Percentiles rank a stretch among this genome's conserved stretches.
Conservation (phyloP, 139 green algal genomes). For the Chlorella sp. region DNA sequence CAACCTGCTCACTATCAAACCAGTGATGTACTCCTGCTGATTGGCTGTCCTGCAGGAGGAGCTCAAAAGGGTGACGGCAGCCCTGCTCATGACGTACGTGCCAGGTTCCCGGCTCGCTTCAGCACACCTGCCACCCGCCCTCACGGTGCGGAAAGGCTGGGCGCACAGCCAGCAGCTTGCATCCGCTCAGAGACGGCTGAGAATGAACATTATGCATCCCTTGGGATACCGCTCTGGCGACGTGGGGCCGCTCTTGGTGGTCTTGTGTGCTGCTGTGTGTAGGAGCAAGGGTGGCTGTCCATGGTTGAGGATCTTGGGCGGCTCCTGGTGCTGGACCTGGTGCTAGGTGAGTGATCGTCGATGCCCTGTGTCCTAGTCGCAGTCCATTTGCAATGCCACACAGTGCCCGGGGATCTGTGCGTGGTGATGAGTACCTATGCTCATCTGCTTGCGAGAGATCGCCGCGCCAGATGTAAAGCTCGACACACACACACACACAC, state of each 20-base stretch:
- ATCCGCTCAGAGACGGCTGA: not conserved
- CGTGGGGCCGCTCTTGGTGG: not conserved
- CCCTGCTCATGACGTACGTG: conserved; percentile 8
- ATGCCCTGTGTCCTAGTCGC: no score
- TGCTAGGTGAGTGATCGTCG: no score
- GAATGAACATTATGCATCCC: not conserved
- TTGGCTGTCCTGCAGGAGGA: not conserved
- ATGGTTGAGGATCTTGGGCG: conserved; percentile 48
- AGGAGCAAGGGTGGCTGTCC: not conserved
- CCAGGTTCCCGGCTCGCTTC: conserved; percentile 2
- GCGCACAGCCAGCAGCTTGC: not conserved
- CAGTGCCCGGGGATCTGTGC: no score
- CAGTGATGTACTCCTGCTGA: not conserved
- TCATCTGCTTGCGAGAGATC: no score
- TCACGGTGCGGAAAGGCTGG: not conserved
- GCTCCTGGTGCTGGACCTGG: conserved; percentile 71
- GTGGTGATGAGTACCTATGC: no score
- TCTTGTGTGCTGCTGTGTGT: not conserved
- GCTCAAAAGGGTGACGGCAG: not conserved
- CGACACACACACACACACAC: no score
- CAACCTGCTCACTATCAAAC: not conserved
- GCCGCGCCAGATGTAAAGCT: no score
- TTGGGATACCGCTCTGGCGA: not conserved
- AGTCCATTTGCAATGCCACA: no score
- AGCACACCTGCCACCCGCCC: not conserved